Conservation (phyloP, 768 basidiomycete species). For the Coprinellus micaceus region DNA sequence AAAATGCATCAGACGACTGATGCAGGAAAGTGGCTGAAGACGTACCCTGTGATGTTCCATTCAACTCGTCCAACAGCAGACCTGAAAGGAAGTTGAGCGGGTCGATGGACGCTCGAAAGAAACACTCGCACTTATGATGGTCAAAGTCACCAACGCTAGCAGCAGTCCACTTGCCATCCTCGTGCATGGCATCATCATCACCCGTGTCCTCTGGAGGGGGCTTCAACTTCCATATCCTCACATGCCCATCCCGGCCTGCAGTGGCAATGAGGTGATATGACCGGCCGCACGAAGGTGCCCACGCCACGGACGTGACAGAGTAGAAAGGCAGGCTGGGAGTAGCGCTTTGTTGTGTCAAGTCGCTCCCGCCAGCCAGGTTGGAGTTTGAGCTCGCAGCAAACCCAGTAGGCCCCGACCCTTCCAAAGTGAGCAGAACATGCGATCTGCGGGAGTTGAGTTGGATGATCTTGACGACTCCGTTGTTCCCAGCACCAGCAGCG, state of each 20-base stretch:
- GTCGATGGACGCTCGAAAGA: not conserved
- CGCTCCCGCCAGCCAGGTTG: no score
- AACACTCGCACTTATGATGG: conserved; percentile 64
- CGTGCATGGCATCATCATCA: conserved; percentile 36
- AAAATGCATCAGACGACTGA: not conserved
- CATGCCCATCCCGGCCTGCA: conserved; percentile 81
- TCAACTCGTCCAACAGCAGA: conserved; percentile 82
- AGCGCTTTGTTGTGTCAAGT: not conserved
- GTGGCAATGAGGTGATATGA: conserved; percentile 94
- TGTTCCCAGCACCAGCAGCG: conserved; percentile 70
- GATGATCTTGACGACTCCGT: conserved; percentile 78
- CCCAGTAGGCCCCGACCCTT: conserved; percentile 19
- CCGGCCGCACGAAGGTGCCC: conserved; percentile 93
- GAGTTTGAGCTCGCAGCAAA: not conserved
- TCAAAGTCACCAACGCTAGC: conserved; percentile 82
- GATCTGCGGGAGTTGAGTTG: conserved; percentile 74
- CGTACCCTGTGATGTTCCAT: conserved; percentile 88
- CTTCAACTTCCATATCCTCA: conserved; percentile 84
- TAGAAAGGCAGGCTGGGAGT: not conserved
- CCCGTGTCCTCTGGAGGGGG: conserved; percentile 49
- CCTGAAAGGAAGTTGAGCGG: conserved; percentile 29
- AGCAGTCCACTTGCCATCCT: conserved; percentile 67
- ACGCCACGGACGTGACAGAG: conserved; percentile 78
- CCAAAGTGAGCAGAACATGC: conserved; percentile 56
- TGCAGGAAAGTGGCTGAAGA: no score